phyloP scores from a whole-genome alignment of 1,139 yeast species.

The Suhomyces bolitotheri region DNA sequence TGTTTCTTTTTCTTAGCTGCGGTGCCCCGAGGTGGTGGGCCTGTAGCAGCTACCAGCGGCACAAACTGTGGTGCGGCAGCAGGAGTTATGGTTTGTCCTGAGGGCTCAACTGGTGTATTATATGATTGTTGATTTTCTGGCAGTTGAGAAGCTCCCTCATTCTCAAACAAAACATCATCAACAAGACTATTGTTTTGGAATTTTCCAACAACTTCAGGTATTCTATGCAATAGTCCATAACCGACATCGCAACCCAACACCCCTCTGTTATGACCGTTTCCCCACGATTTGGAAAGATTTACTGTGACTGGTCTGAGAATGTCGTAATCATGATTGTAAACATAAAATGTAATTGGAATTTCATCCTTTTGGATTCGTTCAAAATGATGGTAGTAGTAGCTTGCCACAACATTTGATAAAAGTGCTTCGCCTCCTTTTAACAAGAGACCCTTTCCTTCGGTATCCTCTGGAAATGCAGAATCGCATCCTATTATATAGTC shows the following conservation, averaged over 20 bases:
- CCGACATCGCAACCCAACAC: conserved; percentile 94
- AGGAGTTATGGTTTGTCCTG: conserved; percentile 11
- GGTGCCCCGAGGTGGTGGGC: conserved; percentile 24
- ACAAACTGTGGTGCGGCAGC: conserved; percentile 17
- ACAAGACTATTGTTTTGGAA: conserved; percentile 34
- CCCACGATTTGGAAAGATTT: conserved; percentile 46
- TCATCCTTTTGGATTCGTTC: conserved; percentile 34
- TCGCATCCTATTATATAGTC: conserved; percentile 93
- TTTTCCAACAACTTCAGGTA: conserved; percentile 69
- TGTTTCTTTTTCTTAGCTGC: conserved; percentile 36
- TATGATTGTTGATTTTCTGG: not conserved
- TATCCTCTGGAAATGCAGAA: conserved; percentile 42
- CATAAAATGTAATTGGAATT: conserved; percentile 60
- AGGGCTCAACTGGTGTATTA: conserved; percentile 7
- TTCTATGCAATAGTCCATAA: conserved; percentile 81
- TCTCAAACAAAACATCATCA: conserved; percentile 44
- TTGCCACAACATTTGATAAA: conserved; percentile 61
- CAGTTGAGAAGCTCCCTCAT: conserved; percentile 1
- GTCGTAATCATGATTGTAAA: conserved; percentile 86
- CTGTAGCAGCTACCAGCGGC: conserved; percentile 13
- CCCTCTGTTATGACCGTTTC: conserved; percentile 61
- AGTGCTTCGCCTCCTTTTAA: conserved; percentile 86
- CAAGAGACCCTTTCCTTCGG: conserved; percentile 62
- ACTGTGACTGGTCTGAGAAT: conserved; percentile 85
- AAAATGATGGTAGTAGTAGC: conserved; percentile 56